These are phyloP conservation scores for Fimicolochytrium jonesii DNA, from an alignment of 192 early-diverging fungal species.

Conservation along the genomic window DNA sequence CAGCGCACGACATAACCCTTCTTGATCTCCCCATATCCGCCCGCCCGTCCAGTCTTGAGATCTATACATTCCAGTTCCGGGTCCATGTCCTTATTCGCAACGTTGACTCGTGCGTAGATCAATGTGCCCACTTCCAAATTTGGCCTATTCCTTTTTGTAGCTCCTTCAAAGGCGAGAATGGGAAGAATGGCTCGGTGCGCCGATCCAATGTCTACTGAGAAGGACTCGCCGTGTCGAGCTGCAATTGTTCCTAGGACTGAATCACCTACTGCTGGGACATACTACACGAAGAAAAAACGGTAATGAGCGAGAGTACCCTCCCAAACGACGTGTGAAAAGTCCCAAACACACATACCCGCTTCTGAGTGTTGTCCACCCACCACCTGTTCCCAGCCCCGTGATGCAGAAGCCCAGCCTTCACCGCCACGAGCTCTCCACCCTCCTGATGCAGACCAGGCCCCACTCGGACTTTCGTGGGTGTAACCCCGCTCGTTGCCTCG, in stretches of 20 bases:
- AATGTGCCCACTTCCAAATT: conserved; percentile 69
- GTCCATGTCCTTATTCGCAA: conserved; percentile 96
- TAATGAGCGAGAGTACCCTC: not conserved
- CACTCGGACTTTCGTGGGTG: conserved; percentile 46
- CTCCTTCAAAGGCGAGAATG: conserved; percentile 87
- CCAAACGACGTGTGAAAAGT: not conserved
- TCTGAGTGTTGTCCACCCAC: conserved; percentile 82
- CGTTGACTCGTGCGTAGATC: conserved; percentile 76
- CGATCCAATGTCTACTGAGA: conserved; percentile 90
- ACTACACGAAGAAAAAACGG: conserved; percentile 44
- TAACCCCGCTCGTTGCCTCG: not conserved
- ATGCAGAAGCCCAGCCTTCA: conserved; percentile 71
- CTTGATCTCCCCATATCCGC: conserved; percentile 88
- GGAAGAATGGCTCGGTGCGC: conserved; percentile 79
- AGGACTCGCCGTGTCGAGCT: conserved; percentile 64
- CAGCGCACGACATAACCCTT: conserved; percentile 74
- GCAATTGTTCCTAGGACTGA: conserved; percentile 80
- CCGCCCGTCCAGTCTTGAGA: conserved; percentile 71
- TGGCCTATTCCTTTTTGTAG: conserved; percentile 86
- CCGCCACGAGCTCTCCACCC: conserved; percentile 57
- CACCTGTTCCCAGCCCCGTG: conserved; percentile 54
- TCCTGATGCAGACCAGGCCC: conserved; percentile 79
- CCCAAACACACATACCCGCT: conserved; percentile 51
- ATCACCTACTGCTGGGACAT: conserved; percentile 82
- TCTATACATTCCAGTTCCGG: conserved; percentile 93